Evolutionary conservation across 2,329 filamentous ascomycete species (phyloP), one percentile per base, ranked within the genome.

Genomic region (Pezicula carpinea): DNA sequence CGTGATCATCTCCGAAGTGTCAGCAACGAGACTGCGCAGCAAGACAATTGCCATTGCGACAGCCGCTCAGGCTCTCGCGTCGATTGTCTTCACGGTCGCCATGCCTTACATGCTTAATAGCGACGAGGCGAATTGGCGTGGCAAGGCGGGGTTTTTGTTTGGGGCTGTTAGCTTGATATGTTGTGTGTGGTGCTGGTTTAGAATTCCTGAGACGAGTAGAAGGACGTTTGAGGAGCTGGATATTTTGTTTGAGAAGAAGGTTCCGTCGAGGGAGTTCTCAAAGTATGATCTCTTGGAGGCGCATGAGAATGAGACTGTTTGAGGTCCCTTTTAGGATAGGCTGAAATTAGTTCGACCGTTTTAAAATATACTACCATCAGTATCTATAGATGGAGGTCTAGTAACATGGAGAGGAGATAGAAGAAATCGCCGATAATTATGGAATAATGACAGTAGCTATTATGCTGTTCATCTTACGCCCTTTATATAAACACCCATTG

Each of bases 41-140:
- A 64, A 54, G 21, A 60, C 57, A 10, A 54, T 59, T 23, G 56
- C 53, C 19, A 44, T 60, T 26, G 51, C 53, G 10, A 59, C 68
- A 5, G 63, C 63, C 32, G 55, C 60, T 8, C 70, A 69, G 58
- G 66, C 69, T 31, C 6, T 43, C 2, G 39, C 43, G 2, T 32
- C 39, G 38, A 64, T 71, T 21, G 48, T 69, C 34, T 61, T 60
- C 40, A 66, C 46, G 4, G 47, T 58, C 6, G 51, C 55, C 1
- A 56, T 65, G 15, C 59, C 60, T 3, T 57, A 64, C 31, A 74
- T 75, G 70, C 55, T 76, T 13, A 73, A 71, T 55, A 67, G 66
- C 1, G 63, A 64, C 1, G 69, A 70, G 3, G 73, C 71, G 63
- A 69, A 71, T 53, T 71, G 70, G 69, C 71, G 62, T 53, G 76